Base-by-base conservation (phyloP, 1,284 basidiomycete genomes). In the Ustilago sp. region DNA sequence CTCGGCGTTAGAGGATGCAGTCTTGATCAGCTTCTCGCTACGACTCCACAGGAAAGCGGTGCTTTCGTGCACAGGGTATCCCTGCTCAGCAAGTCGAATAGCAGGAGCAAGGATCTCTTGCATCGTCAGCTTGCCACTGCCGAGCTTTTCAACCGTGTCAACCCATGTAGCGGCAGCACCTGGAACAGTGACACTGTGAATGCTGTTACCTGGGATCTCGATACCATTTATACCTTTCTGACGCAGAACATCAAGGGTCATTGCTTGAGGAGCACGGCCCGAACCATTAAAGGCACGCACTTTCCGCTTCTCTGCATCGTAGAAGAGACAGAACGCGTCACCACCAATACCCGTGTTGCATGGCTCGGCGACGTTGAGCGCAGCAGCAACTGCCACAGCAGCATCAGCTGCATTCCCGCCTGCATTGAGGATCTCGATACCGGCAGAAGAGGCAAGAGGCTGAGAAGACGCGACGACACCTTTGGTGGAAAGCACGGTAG, bases 121-220 rank as follows among this genome's bases (percentile, higher is more conserved):
- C 59, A 95, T 86, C 6, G 89, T 89, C 1, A 98, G 83, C 61
- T 90, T 92, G n/a, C 93, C 92, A 73, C 91, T 93, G 12, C 96
- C 96, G 63, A 97, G 91, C 59, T 89, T 88, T 64, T 92, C 90
- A 53, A 97, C 89, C 0, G 94, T 93, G 86, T 97, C 96, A 36
- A 93, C 89, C 95, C 95, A 98, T 12, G 94, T 93, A 23, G 94
- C 93, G 1, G 95, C 93, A 19, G 93, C 93, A 53, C 95, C 94
- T 70, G 96, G 96, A 3, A 98, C 94, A 0, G 96, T 98, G 7
- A 95, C 95, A 13, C 92, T 89, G 85, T 96, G 95, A 45, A 96
- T 87, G 74, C 83, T 83, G 63, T 67, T 76, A 15, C 77, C 61
- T 13, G 84, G 85, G 36, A 88, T 86, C 39, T 86, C 88, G 48